A percentile compares a stretch with the other conserved stretches of the same genome.
Conservation (phyloP, 2,329 filamentous ascomycete species). For the Paecilomyces variotii region DNA sequence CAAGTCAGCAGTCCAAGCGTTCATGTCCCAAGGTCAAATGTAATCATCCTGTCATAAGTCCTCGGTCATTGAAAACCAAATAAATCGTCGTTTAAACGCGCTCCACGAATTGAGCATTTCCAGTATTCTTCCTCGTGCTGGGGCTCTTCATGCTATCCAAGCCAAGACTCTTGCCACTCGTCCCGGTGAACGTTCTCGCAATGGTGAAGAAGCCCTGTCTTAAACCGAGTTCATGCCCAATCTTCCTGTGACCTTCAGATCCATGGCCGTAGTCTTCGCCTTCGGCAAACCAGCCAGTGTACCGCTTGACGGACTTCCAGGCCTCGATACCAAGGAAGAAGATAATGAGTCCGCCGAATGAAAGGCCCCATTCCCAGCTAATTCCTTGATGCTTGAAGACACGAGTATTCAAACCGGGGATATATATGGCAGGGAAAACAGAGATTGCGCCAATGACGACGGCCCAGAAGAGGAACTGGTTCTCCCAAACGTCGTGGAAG, state of each 20-base stretch:
- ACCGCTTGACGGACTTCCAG: conserved; percentile 59
- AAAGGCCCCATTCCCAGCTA: conserved; percentile 61
- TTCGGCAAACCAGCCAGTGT: conserved; percentile 9
- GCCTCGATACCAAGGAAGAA: conserved; percentile 56
- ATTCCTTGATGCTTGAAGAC: conserved; percentile 61
- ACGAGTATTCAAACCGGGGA: conserved; percentile 55
- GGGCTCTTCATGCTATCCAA: background rate
- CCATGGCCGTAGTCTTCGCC: background rate
- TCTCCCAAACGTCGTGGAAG: conserved; percentile 58
- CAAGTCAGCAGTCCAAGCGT: background rate
- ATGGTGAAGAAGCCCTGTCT: conserved; percentile 5
- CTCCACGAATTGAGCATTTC: background rate
- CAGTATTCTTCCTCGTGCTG: background rate
- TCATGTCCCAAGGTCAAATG: background rate
- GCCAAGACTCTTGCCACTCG: background rate
- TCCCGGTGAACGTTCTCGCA: background rate
- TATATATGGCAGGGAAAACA: conserved; percentile 55
- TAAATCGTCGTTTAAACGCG: background rate
- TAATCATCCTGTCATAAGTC: no score
- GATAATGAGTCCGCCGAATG: conserved; percentile 49
- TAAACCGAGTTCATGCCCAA: conserved; percentile 4
- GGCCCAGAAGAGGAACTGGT: conserved; percentile 63
- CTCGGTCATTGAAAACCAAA: background rate
- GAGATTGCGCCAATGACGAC: conserved; percentile 49
- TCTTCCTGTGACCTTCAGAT: background rate